Conservation (phyloP, 495 filamentous ascomycete genomes). For the Aspergillus ellipticus region DNA sequence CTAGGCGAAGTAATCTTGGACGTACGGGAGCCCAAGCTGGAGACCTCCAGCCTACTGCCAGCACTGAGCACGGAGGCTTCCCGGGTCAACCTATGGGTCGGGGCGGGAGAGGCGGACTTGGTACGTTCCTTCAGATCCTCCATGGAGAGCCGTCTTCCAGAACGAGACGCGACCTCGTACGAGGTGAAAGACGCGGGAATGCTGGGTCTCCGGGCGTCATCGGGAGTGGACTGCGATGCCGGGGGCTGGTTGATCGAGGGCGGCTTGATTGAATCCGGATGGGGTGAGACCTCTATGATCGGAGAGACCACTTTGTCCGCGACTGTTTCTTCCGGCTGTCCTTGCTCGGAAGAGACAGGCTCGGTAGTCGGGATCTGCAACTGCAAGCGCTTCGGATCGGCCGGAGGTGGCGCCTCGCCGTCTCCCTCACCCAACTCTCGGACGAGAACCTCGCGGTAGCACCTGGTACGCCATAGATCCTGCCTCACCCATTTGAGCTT, state of each 20-base stretch:
- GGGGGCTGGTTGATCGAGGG: conserved; percentile 12
- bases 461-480: conserved; percentile 89
- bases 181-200: conserved; percentile 34
- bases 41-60: conserved; percentile 34
- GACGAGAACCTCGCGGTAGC: conserved; percentile 82
- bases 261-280: background rate
- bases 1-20: conserved; percentile 40
- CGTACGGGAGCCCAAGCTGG: conserved; percentile 34
- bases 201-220: conserved; percentile 35
- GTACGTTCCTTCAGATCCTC: conserved; percentile 27
- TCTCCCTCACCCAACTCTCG: conserved; percentile 80
- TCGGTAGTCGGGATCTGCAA: conserved; percentile 17
- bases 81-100: conserved; percentile 26
- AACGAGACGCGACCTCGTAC: conserved; percentile 21
- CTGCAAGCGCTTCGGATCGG: conserved; percentile 18
- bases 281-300: conserved; percentile 5
- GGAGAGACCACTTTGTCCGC: conserved; percentile 15
- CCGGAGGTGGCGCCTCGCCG: conserved; percentile 16
- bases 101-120: conserved; percentile 25
- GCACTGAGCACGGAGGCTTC: conserved; percentile 40
- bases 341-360: background rate
- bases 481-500: conserved; percentile 90
- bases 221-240: conserved; percentile 18
- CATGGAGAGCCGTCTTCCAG: conserved; percentile 30
- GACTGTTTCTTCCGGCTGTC: background rate